A percentile compares a stretch with the other conserved stretches of the same genome.
phyloP scores from a whole-genome alignment of 257 asterid species.

The Ophiorrhiza pumila region DNA sequence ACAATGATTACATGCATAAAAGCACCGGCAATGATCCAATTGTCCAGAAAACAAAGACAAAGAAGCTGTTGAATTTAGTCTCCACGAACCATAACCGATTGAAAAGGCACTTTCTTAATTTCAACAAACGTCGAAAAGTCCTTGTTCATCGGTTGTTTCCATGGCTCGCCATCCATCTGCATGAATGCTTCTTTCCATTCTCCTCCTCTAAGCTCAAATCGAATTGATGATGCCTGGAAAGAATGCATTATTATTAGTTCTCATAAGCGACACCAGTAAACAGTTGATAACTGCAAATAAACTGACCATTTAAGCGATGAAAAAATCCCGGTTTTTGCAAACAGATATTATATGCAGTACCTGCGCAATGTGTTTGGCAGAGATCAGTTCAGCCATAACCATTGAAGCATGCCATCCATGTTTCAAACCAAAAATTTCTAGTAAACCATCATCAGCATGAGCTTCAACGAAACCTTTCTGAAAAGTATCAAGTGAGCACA shows the following conservation, averaged over 20 bases:
- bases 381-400: slow-evolving; percentile 84
- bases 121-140: slow-evolving; percentile 73
- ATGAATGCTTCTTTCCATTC: slow-evolving; percentile 76
- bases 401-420: slow-evolving; percentile 98
- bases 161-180: slow-evolving; percentile 97
- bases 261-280: too few species aligned
- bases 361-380: slow-evolving; percentile 92
- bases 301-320: neutral
- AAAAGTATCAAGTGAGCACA: slow-evolving; percentile 3
- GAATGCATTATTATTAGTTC: slow-evolving; percentile 3
- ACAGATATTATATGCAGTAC: slow-evolving; percentile 28
- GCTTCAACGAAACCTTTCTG: slow-evolving; percentile 87
- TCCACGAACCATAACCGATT: slow-evolving; percentile 58
- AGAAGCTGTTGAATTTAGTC: slow-evolving; percentile 29
- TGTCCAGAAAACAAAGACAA: neutral
- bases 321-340: neutral
- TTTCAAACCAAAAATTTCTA: slow-evolving; percentile 77
- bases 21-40: neutral
- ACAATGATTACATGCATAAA: neutral
- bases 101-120: slow-evolving; percentile 57
- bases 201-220: slow-evolving; percentile 89
- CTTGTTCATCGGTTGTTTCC: slow-evolving; percentile 79
- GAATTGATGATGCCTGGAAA: slow-evolving; percentile 64
- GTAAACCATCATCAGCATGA: slow-evolving; percentile 70
- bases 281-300: neutral